A percentile compares a stretch with the other conserved stretches of the same genome.
Evolutionary conservation across 257 asterid species (phyloP).

Genomic region (Solanum pinnatisectum): DNA sequence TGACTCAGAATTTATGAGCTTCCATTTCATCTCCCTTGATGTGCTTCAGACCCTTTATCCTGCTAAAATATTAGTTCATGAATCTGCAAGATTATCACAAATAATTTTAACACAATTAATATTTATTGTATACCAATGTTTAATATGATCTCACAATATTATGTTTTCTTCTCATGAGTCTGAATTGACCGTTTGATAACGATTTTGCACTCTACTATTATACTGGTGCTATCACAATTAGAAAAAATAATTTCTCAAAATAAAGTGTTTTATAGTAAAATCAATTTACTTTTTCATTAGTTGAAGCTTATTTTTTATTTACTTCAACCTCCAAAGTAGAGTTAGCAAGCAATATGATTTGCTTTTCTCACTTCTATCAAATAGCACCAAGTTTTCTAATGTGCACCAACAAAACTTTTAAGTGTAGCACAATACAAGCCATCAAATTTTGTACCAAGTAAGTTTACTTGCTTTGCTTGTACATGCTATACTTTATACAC

Average conservation of each 20-base stretch:
- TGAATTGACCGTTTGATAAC: background rate
- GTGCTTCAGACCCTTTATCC: too few species aligned
- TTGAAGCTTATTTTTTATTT: background rate
- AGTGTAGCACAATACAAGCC: background rate
- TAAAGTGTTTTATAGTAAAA: background rate
- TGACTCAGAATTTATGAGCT: too few species aligned
- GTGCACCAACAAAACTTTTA: background rate
- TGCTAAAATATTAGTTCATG: background rate
- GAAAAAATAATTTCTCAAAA: too few species aligned
- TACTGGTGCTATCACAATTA: background rate
- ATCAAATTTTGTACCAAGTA: background rate
- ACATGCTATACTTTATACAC: background rate
- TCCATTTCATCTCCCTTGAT: too few species aligned
- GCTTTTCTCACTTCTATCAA: background rate
- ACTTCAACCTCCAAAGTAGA: background rate
- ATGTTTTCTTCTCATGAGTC: background rate
- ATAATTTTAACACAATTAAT: background rate
- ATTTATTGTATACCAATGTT: background rate
- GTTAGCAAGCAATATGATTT: background rate
- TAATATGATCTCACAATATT: background rate
- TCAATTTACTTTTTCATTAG: background rate
- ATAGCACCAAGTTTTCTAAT: background rate
- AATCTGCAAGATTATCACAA: background rate
- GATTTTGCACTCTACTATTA: too few species aligned
- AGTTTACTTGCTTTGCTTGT: background rate